Percentiles rank a stretch among this genome's conserved stretches.
Evolutionary conservation across 2,329 filamentous ascomycete genomes (phyloP).

Genomic region (Onygena corvina): DNA sequence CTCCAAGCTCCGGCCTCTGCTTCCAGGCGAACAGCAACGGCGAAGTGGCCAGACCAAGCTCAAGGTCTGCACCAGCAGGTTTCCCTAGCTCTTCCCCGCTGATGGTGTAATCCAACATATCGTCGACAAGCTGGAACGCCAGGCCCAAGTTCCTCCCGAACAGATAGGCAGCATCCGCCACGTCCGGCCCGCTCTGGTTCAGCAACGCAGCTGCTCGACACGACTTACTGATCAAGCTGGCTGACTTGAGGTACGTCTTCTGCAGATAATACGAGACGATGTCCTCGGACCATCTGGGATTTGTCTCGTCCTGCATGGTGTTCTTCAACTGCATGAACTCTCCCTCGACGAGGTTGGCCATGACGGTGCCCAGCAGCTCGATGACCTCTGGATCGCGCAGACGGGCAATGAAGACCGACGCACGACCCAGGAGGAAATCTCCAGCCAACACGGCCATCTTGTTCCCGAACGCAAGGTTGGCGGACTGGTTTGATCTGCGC

Average conservation of each 20-base stretch:
- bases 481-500: constrained; percentile 70
- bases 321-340: constrained; percentile 99
- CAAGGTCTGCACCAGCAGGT: constrained; percentile 84
- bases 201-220: constrained; percentile 82
- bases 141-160: constrained; percentile 91
- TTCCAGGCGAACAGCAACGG: constrained; percentile 95
- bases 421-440: constrained; percentile 87
- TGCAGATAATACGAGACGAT: constrained; percentile 87
- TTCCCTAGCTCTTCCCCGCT: constrained; percentile 79
- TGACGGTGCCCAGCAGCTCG: constrained; percentile 87
- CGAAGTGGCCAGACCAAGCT: constrained; percentile 85
- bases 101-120: constrained; percentile 93
- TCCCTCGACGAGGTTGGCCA: constrained; percentile 93
- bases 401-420: constrained; percentile 83
- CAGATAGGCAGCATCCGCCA: constrained; percentile 79
- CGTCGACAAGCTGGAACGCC: constrained; percentile 94
- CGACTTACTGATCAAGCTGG: constrained; percentile 89
- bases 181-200: constrained; percentile 60
- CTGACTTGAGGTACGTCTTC: constrained; percentile 96
- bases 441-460: constrained; percentile 98
- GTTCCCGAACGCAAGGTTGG: constrained; percentile 93
- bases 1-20: constrained; percentile 68
- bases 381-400: constrained; percentile 87
- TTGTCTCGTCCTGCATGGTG: constrained; percentile 73
- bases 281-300: constrained; percentile 76